Evolutionary conservation across 1,284 basidiomycete genomes (phyloP).

Genomic region (Athelia psychrophila): DNA sequence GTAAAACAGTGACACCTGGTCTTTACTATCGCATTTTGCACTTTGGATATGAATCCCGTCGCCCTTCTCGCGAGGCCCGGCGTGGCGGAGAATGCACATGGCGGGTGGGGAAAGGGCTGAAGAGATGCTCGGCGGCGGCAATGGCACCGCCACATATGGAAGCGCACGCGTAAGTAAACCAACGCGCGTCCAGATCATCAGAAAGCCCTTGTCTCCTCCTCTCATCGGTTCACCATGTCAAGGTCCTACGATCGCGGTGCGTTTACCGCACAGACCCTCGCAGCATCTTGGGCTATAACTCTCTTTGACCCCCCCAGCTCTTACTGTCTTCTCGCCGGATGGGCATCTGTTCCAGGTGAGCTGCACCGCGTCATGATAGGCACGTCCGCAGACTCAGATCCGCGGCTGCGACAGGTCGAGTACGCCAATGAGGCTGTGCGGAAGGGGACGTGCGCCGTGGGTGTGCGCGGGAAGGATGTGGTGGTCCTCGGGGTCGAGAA

Average conservation of each 20-base stretch:
- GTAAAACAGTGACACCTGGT: no score
- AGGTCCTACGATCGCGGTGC: slow-evolving; percentile 80
- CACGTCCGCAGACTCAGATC: slow-evolving; percentile 10
- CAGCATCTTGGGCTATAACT: not conserved
- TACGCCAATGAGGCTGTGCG: slow-evolving; percentile 97
- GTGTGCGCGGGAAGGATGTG: slow-evolving; percentile 91
- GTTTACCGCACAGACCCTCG: slow-evolving; percentile 12
- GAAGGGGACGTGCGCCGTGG: slow-evolving; percentile 97
- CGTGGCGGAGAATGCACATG: no score
- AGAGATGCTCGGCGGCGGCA: no score
- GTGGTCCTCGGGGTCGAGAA: slow-evolving; percentile 99
- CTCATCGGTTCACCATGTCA: slow-evolving; percentile 52
- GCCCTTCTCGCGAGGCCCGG: no score
- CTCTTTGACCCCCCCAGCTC: slow-evolving; percentile 48
- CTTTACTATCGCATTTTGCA: no score
- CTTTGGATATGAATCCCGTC: no score
- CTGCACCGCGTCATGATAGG: slow-evolving; percentile 16
- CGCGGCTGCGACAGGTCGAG: slow-evolving; percentile 72
- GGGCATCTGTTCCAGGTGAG: slow-evolving; percentile 89
- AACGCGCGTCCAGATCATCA: not conserved
- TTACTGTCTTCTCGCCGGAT: slow-evolving; percentile 94
- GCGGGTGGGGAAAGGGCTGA: no score
- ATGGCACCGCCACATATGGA: no score
- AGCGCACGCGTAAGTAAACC: not conserved
- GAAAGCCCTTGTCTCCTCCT: not conserved